Evolutionary conservation across 1,284 basidiomycete genomes (phyloP), one percentile per base, ranked within the genome.

Genomic region (Ceratobasidium sp.): DNA sequence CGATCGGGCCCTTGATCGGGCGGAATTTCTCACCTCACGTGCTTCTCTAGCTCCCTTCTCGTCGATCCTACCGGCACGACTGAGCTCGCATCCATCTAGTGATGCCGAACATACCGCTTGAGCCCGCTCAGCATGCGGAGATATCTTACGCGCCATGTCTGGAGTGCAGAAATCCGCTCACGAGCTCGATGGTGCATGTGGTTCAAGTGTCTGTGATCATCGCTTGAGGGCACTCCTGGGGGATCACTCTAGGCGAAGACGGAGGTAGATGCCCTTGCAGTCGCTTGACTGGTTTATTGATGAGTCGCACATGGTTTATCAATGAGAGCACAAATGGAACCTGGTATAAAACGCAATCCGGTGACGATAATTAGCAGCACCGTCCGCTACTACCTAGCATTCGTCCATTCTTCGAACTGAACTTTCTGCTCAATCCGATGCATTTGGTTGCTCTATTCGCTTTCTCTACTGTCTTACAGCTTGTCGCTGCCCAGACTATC

Each of bases 401-500:
- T 12, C 26, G n/a, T n/a, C n/a, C n/a, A n/a, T 34, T n/a, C 34
- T 14, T 10, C n/a, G n/a, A n/a, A n/a, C 18, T 43, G 18, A 21
- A 6, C 21, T 8, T 36, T 14, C 16, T 10, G 46, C n/a, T n/a
- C n/a, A 16, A 52, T 32, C 21, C 26, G 6, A 26, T 52, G 21
- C 46, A 30, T 36, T 8, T 14, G 6, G 30, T 72, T 39, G 10
- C 52, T 10, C 14, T 58, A 3, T 48, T 53, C 21, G 55, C 45
- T 21, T 28, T 58, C n/a, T 48, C 62, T n/a, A 46, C 45, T 32
- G 28, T 12, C 16, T 34, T 73, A 26, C 60, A 58, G 28, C 50
- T 65, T 26, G 36, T 52, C 34, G 72, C 64, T 23, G 60, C 60
- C 21, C 72, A 73, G 43, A 65, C 60, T 14, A 73, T 73, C 28